Evolutionary conservation across 2,329 filamentous ascomycete species (phyloP).

Genomic region (Exophiala phaeomuriformis): DNA sequence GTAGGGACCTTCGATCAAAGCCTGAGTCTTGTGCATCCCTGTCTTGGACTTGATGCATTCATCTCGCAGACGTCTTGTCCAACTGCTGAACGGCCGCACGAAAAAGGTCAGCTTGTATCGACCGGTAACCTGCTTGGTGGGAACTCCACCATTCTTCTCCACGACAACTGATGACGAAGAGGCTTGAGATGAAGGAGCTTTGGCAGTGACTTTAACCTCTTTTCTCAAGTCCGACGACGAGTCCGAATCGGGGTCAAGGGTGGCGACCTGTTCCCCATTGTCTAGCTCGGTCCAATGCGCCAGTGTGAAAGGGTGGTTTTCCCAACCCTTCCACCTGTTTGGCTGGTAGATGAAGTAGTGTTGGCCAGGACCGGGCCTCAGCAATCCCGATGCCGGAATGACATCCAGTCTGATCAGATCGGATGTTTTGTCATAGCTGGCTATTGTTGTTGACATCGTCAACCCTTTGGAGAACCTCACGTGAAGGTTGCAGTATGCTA

Average conservation of each 20-base stretch:
- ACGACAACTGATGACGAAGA: neutral
- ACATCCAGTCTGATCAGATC: conserved; percentile 46
- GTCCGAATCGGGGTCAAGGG: conserved; percentile 12
- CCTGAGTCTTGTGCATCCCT: conserved; percentile 28
- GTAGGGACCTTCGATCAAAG: conserved; percentile 48
- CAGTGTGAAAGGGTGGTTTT: conserved; percentile 48
- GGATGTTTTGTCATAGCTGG: conserved; percentile 39
- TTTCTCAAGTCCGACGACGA: too few relatives aligned
- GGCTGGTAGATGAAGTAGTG: conserved; percentile 48
- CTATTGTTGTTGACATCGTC: conserved; percentile 33
- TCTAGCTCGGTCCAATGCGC: conserved; percentile 28
- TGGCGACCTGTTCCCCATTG: neutral
- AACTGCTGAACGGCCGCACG: conserved; percentile 46
- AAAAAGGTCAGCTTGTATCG: conserved; percentile 41
- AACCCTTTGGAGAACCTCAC: conserved; percentile 30
- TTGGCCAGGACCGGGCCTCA: conserved; percentile 39
- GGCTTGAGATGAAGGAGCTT: neutral
- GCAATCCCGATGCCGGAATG: conserved; percentile 30
- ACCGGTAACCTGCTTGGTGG: conserved; percentile 1
- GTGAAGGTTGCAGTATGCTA: conserved; percentile 41
- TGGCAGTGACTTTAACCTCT: conserved; percentile 2
- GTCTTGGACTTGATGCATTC: conserved; percentile 30
- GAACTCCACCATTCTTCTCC: neutral
- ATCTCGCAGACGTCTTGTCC: conserved; percentile 42
- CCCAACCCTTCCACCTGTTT: conserved; percentile 39